Evolutionary conservation across 164 flowering plant genomes (phyloP).

Genomic region (Chloranthus sessilifolius): DNA sequence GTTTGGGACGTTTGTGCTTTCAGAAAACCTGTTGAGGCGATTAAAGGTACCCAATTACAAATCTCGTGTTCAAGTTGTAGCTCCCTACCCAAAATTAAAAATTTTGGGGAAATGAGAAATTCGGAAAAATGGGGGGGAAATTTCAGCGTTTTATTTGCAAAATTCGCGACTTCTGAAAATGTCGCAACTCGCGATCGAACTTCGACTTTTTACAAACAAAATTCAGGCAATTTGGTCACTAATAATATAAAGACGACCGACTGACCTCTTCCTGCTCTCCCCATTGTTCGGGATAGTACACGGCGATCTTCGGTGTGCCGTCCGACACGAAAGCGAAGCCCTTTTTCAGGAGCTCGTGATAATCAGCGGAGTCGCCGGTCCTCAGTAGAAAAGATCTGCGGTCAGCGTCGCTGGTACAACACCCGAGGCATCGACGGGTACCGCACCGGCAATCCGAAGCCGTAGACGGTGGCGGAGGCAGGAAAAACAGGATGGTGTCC

Average conservation of each 20-base stretch:
- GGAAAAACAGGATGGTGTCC: constrained; percentile 31
- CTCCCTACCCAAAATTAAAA: neutral
- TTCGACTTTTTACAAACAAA: too few species aligned
- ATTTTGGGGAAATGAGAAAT: neutral
- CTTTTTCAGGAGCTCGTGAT: constrained; percentile 32
- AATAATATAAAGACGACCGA: neutral
- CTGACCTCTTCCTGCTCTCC: constrained; percentile 45
- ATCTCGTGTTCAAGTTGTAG: neutral
- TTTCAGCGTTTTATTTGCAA: neutral
- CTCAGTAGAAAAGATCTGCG: constrained; percentile 33
- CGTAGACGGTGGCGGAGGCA: constrained; percentile 23
- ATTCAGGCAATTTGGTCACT: too few species aligned
- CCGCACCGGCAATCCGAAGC: constrained; percentile 22
- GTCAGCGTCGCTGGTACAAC: constrained; percentile 19
- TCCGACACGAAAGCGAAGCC: constrained; percentile 47
- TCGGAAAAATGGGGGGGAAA: neutral
- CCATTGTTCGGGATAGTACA: constrained; percentile 15
- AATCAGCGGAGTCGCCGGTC: constrained; percentile 39
- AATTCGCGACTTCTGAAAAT: too few species aligned
- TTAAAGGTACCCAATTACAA: too few species aligned
- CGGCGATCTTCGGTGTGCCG: constrained; percentile 26
- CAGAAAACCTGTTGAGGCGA: too few species aligned
- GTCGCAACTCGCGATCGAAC: too few species aligned
- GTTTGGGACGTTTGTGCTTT: too few species aligned
- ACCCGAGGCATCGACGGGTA: constrained; percentile 35